These are phyloP conservation scores for Cystofilobasidium bisporidii DNA, from an alignment of 768 basidiomycete genomes.

Conservation along the genomic window DNA sequence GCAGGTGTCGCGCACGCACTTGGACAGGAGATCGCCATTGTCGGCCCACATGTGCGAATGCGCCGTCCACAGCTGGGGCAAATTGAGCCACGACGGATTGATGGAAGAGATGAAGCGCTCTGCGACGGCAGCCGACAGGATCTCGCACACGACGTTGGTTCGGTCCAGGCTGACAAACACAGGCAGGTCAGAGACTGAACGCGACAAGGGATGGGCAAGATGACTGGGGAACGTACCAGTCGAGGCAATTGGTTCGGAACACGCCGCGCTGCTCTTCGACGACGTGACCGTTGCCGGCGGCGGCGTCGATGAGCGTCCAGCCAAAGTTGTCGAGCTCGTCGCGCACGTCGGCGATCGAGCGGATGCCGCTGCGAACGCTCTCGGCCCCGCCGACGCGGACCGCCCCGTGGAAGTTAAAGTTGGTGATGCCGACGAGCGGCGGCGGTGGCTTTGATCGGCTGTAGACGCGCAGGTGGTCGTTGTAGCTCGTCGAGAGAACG, in stretches of 20 bases:
- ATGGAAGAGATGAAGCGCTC: slow-evolving; percentile 22
- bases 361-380: slow-evolving; percentile 63
- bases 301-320: slow-evolving; percentile 69
- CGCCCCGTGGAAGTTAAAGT: slow-evolving; percentile 87
- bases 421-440: slow-evolving; percentile 66
- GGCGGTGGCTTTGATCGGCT: slow-evolving; percentile 40
- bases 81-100: slow-evolving; percentile 17
- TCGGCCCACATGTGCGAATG: slow-evolving; percentile 94
- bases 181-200: slow-evolving; percentile 12
- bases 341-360: slow-evolving; percentile 51
- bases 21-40: slow-evolving; percentile 75
- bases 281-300: slow-evolving; percentile 41
- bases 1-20: slow-evolving; percentile 2
- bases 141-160: slow-evolving; percentile 52
- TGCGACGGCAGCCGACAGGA: slow-evolving; percentile 16
- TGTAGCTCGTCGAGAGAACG: slow-evolving; percentile 70
- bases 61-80: slow-evolving; percentile 58
- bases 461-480: slow-evolving; percentile 52
- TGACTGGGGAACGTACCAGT: slow-evolving; percentile 54
- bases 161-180: slow-evolving; percentile 65
- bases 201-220: neutral
- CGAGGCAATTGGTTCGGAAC: slow-evolving; percentile 89
- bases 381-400: slow-evolving; percentile 80
- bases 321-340: slow-evolving; percentile 69
- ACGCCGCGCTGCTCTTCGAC: slow-evolving; percentile 82